These are phyloP conservation scores for Scutellaria minor DNA, from an alignment of 257 asterid genomes.

Conservation along the genomic window DNA sequence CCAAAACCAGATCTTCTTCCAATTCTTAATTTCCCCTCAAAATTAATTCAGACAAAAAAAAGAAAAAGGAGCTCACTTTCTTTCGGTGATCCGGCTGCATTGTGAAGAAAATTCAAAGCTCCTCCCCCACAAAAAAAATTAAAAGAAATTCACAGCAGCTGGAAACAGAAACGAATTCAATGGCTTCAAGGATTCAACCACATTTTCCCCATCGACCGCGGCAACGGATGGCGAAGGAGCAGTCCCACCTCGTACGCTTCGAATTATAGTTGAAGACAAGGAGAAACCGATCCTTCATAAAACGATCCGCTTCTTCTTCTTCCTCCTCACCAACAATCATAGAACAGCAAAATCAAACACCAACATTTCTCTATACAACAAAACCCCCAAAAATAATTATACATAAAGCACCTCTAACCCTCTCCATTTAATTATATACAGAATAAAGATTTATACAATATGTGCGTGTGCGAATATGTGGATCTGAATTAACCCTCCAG, in stretches of 20 bases:
- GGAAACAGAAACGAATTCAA: conserved; percentile 31
- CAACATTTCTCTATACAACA: conserved; percentile 19
- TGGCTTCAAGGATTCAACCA: conserved; percentile 50
- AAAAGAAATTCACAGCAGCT: conserved; percentile 15
- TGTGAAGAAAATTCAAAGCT: conserved; percentile 33
- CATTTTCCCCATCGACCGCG: conserved; percentile 82
- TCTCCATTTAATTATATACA: conserved; percentile 25
- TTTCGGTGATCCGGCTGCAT: conserved; percentile 84
- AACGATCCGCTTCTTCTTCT: conserved; percentile 49
- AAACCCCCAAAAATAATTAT: conserved; percentile 17
- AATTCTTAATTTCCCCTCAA: conserved; percentile 4
- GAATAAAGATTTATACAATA: conserved; percentile 3
- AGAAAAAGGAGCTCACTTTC: conserved; percentile 58
- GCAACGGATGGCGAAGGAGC: conserved; percentile 68
- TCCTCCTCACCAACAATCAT: conserved; percentile 53
- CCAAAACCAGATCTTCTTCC: background rate
- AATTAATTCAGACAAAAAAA: background rate
- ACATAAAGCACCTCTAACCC: conserved; percentile 10
- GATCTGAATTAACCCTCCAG: conserved; percentile 53
- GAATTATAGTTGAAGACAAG: conserved; percentile 42
- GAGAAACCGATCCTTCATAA: conserved; percentile 65
- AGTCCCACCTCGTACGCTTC: conserved; percentile 66
- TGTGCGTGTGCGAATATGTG: conserved; percentile 37
- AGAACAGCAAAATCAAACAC: conserved; percentile 40
- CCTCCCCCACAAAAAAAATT: conserved; percentile 31